phyloP scores from a whole-genome alignment of 345 rosid genomes.

The Chamaenerion angustifolium region DNA sequence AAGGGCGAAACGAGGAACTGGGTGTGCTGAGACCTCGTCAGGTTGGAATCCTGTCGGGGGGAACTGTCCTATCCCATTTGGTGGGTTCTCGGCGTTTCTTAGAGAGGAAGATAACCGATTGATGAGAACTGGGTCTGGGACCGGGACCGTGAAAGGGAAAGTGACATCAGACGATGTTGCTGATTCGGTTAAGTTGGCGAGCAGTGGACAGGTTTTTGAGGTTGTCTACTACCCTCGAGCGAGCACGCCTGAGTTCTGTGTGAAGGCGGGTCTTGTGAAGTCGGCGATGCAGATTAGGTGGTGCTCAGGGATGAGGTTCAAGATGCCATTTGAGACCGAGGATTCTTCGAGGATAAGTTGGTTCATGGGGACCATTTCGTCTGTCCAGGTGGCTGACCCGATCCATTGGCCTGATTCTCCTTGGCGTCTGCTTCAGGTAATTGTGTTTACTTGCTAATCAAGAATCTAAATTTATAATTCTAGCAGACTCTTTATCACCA shows the following conservation, averaged over 20 bases:
- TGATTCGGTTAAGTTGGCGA: constrained; percentile 43
- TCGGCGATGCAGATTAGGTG: constrained; percentile 51
- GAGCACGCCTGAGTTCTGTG: constrained; percentile 52
- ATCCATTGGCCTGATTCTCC: constrained; percentile 65
- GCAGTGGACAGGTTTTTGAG: constrained; percentile 46
- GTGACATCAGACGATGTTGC: constrained; percentile 40
- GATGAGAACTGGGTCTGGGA: constrained; percentile 27
- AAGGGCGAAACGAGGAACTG: constrained; percentile 49
- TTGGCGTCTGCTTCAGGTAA: constrained; percentile 78
- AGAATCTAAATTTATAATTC: too few relatives aligned
- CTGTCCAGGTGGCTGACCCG: constrained; percentile 55
- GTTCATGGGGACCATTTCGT: constrained; percentile 71
- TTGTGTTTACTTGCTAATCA: too few relatives aligned
- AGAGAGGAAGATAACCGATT: constrained; percentile 40
- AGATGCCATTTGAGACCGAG: constrained; percentile 74
- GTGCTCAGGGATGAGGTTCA: constrained; percentile 64
- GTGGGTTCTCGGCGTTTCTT: constrained; percentile 39
- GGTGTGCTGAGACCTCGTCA: constrained; percentile 22
- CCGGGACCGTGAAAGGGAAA: constrained; percentile 28
- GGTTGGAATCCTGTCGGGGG: constrained; percentile 33
- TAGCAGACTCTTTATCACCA: too few relatives aligned
- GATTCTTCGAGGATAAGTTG: constrained; percentile 72
- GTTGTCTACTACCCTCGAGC: constrained; percentile 60
- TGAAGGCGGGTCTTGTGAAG: constrained; percentile 38
- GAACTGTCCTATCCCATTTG: constrained; percentile 26